These are phyloP conservation scores for Aeschynomene evenia DNA, from an alignment of 306 rosid genomes.

Conservation along the genomic window DNA sequence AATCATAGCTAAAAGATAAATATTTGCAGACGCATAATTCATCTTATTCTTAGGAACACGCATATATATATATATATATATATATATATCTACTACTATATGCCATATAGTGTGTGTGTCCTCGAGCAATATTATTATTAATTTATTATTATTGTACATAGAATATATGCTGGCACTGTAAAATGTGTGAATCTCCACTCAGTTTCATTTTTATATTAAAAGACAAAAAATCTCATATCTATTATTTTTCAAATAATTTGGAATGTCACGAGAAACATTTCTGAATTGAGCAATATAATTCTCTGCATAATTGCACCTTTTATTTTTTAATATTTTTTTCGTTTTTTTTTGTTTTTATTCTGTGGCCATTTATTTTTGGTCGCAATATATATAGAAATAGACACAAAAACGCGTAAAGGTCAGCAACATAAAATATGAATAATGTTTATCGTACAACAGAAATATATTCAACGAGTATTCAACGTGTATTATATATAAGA, in stretches of 20 bases:
- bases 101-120: no score
- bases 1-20: neutral
- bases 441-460: no score
- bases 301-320: slow-evolving; percentile 26
- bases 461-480: no score
- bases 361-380: neutral
- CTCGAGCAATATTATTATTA: neutral
- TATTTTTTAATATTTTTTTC: no score
- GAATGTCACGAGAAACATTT: slow-evolving; percentile 52
- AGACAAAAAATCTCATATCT: slow-evolving; percentile 15
- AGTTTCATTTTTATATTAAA: neutral
- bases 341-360: neutral
- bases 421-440: no score
- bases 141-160: no score
- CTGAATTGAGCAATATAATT: neutral
- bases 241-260: slow-evolving; percentile 15
- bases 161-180: neutral
- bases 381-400: neutral
- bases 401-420: slow-evolving; percentile 35
- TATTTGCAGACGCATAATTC: neutral
- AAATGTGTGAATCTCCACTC: slow-evolving; percentile 11
- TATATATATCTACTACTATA: no score
- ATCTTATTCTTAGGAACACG: neutral
- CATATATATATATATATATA: neutral
- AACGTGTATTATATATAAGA: no score